A percentile compares a stretch with the other conserved stretches of the same genome.
Evolutionary conservation across 140 eudicot genomes (phyloP).

Genomic region (Anethum foeniculum): DNA sequence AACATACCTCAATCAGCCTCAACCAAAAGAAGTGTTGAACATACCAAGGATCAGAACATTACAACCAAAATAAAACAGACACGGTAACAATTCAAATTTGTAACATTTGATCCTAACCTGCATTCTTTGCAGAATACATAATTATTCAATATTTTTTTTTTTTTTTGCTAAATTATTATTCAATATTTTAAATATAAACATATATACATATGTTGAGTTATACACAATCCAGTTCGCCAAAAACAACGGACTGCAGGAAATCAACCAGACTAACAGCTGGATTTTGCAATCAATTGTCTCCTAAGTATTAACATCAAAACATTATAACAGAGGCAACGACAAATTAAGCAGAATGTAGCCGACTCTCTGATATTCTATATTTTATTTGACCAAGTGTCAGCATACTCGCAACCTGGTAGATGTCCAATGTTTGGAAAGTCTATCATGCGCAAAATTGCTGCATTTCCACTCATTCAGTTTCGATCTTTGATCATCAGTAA

Average conservation of each 20-base stretch:
- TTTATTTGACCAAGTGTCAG: neutral
- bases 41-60: neutral
- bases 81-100: neutral
- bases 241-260: neutral
- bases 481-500: neutral
- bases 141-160: neutral
- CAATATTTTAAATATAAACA: neutral
- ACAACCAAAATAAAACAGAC: too few species aligned
- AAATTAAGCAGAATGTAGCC: neutral
- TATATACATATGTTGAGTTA: neutral
- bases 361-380: neutral
- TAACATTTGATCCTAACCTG: neutral
- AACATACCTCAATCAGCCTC: neutral
- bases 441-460: constrained; percentile 2
- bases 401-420: neutral
- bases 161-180: too few species aligned
- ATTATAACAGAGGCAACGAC: neutral
- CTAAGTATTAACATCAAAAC: neutral
- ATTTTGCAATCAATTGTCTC: neutral
- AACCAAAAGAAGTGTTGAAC: neutral
- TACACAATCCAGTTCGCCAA: neutral
- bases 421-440: neutral
- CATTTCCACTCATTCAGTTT: neutral
- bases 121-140: neutral
- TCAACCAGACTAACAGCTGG: neutral